Base-by-base conservation (phyloP, 805 yeast species). In the Yamadazyma olivae region DNA sequence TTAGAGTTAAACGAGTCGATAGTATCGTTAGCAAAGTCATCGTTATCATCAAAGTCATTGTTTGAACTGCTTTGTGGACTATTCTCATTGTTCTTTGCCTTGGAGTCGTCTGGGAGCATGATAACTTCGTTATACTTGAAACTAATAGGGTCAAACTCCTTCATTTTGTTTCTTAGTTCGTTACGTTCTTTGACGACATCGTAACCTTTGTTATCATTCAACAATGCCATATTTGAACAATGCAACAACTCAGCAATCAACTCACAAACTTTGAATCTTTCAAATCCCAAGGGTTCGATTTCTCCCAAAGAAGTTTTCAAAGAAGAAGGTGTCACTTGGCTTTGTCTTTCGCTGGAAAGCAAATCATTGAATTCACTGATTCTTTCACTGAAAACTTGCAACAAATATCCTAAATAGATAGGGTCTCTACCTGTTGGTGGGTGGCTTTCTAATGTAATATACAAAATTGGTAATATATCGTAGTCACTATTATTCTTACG, bases 361-460 rank as follows among this genome's bases (percentile, higher is more conserved):
- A 68, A 46, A 17, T 52, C 38, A 46, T 65, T 64, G 48, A 67
- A 68, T 13, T 61, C 56, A 7, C 53, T 52, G 32, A 68, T 64
- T 19, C 60, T 52, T 32, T 50, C 50, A 6, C 70, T 70, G 43
- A 68, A 68, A 4, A 68, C 69, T 41, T 56, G 49, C 20, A 68
- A 51, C 39, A 68, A 53, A 43, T 66, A 70, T 5, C 74, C 74
- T 40, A 68, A 54, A 46, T 67, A 68, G 32, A 68, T 68, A 1
- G 74, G 71, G 45, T 68, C 74, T 41, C 74, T 57, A 8, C 73
- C 71, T 5, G 71, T 67, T 12, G 74, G 74, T 6, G 73, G 72
- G 39, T 68, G 73, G 38, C 67, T 58, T 36, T 67, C 73, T 29
- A 68, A 54, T 1, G 71, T 66, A 35, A 66, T 67, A 48, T 68